These are phyloP conservation scores for Miscanthus sacchariflorus DNA, from an alignment of 202 grass and related monocot species.

Conservation along the genomic window DNA sequence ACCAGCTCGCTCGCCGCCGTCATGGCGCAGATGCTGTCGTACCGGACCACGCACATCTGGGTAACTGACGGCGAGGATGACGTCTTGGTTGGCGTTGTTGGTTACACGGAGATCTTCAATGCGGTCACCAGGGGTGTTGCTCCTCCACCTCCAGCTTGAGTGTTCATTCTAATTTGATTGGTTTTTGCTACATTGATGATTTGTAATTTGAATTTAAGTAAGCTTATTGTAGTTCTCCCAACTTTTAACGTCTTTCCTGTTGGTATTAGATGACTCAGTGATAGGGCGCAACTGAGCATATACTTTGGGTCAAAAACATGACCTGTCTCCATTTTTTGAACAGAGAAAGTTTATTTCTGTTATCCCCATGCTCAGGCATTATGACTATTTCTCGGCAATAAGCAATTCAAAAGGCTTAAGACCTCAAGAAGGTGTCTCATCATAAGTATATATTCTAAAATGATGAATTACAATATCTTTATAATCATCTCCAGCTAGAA, in stretches of 20 bases:
- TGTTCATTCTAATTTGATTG: background rate
- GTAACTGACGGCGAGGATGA: conserved; percentile 46
- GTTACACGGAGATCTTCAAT: conserved; percentile 62
- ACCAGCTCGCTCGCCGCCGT: conserved; percentile 73
- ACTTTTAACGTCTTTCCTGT: background rate
- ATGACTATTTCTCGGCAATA: background rate
- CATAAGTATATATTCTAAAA: background rate
- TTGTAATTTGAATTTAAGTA: conserved; percentile 11
- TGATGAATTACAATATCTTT: background rate
- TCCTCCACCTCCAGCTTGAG: background rate
- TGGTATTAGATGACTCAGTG: background rate
- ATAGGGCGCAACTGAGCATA: background rate
- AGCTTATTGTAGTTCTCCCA: background rate
- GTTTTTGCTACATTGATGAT: background rate
- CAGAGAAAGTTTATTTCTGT: conserved; percentile 14
- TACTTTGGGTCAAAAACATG: background rate
- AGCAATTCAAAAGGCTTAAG: background rate
- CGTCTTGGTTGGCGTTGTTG: conserved; percentile 67
- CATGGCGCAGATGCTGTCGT: conserved; percentile 81
- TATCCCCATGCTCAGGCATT: background rate
- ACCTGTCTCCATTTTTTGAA: conserved; percentile 12
- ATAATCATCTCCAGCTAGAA: background rate
- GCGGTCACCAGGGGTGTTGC: conserved; percentile 55
- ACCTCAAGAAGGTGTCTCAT: background rate
- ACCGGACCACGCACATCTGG: conserved; percentile 70